Conservation (phyloP, 2,329 filamentous ascomycete species). For the Penicillium janthinellum region DNA sequence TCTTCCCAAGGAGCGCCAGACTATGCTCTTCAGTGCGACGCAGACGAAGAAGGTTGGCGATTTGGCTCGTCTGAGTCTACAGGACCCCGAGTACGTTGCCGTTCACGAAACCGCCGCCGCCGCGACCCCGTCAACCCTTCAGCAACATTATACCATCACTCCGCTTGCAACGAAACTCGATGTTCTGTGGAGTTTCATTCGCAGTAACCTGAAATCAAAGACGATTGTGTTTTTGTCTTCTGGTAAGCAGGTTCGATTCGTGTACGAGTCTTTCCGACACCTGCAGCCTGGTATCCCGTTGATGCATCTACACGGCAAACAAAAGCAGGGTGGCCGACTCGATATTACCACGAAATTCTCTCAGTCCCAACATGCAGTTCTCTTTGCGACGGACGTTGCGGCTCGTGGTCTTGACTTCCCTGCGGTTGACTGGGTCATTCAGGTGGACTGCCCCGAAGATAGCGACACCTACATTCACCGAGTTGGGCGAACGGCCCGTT, state of each 20-base stretch:
- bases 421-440: constrained; percentile 97
- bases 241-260: constrained; percentile 93
- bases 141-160: constrained; percentile 89
- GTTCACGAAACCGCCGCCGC: constrained; percentile 80
- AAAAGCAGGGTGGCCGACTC: constrained; percentile 85
- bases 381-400: constrained; percentile 95
- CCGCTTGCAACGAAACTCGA: constrained; percentile 87
- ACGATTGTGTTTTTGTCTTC: constrained; percentile 95
- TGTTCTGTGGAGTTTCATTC: constrained; percentile 89
- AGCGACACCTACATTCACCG: constrained; percentile 97
- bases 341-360: constrained; percentile 87
- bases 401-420: constrained; percentile 95
- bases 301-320: constrained; percentile 88
- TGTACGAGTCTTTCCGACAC: constrained; percentile 89
- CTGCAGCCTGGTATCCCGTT: constrained; percentile 92
- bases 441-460: constrained; percentile 95
- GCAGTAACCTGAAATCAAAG: constrained; percentile 87
- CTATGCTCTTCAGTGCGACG: constrained; percentile 91
- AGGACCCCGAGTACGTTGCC: constrained; percentile 91
- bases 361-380: constrained; percentile 75
- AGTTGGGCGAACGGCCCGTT: constrained; percentile 91
- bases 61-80: constrained; percentile 80
- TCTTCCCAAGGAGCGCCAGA: constrained; percentile 81
- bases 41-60: constrained; percentile 95
- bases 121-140: constrained; percentile 79